A percentile compares a stretch with the other conserved stretches of the same genome.
phyloP scores from a whole-genome alignment of 2,329 filamentous ascomycete genomes.

The Leptographium flavum region DNA sequence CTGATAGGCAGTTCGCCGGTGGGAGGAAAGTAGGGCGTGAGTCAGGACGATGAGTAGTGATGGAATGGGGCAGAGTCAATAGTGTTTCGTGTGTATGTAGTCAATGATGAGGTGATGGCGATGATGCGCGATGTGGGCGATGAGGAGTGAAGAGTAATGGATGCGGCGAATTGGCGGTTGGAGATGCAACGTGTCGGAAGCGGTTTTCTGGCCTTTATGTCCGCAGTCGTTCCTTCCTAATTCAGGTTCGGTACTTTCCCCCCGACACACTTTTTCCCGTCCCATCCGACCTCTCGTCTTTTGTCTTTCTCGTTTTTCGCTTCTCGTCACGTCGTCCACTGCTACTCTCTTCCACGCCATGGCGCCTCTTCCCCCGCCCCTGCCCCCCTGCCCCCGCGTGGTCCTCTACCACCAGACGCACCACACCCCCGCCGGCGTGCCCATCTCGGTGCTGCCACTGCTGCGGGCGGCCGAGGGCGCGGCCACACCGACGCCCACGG shows the following conservation, averaged over 20 bases:
- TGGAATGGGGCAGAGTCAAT: not conserved
- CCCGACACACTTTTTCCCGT: too few species aligned
- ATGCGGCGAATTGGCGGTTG: too few species aligned
- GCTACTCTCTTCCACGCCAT: not conserved
- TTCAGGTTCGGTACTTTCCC: too few species aligned
- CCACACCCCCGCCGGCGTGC: slow-evolving; percentile 19
- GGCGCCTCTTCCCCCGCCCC: not conserved
- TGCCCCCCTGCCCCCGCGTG: slow-evolving; percentile 10
- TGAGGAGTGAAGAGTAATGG: too few species aligned
- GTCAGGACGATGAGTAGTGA: not conserved
- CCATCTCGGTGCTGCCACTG: slow-evolving; percentile 27
- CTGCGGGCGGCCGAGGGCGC: slow-evolving; percentile 16
- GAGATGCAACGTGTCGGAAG: too few species aligned
- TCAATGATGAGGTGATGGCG: too few species aligned
- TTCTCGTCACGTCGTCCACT: not conserved
- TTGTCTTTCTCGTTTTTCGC: not conserved
- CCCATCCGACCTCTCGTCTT: not conserved
- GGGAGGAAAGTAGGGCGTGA: not conserved
- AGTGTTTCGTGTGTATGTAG: too few species aligned
- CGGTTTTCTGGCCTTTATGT: too few species aligned
- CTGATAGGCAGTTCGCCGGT: slow-evolving; percentile 25
- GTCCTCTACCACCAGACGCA: slow-evolving; percentile 28
- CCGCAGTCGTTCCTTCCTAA: too few species aligned
- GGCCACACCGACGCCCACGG: slow-evolving; percentile 28
- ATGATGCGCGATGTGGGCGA: too few species aligned